phyloP scores from a whole-genome alignment of 441 rosid genomes.

The Gossypium gossypioides region DNA sequence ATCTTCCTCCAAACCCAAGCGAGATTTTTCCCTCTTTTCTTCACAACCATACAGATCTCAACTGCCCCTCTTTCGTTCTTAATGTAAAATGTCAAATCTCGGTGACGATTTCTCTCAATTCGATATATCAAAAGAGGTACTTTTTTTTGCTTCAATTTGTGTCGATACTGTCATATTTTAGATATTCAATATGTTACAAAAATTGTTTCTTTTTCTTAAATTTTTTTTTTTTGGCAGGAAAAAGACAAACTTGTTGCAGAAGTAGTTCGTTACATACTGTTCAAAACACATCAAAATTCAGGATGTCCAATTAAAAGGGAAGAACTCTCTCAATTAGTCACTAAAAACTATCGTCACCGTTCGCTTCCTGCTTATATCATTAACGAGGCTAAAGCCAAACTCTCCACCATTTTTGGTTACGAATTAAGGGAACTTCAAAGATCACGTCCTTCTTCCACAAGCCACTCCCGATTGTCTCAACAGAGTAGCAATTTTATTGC shows the following conservation, averaged over 20 bases:
- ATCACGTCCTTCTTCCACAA: conserved; percentile 39
- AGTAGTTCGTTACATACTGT: conserved; percentile 67
- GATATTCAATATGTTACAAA: background rate
- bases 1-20: background rate
- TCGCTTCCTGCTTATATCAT: conserved; percentile 49
- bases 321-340: conserved; percentile 73
- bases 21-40: background rate
- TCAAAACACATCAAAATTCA: conserved; percentile 62
- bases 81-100: conserved; percentile 40
- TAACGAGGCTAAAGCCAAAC: conserved; percentile 57
- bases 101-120: conserved; percentile 44
- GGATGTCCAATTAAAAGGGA: conserved; percentile 81
- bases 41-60: background rate
- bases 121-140: conserved; percentile 57
- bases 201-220: background rate
- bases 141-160: background rate
- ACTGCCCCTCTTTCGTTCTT: background rate
- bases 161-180: background rate
- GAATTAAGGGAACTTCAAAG: conserved; percentile 73
- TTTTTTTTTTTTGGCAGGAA: conserved; percentile 32
- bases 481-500: conserved; percentile 26
- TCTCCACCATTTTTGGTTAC: conserved; percentile 51
- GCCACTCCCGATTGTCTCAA: conserved; percentile 43
- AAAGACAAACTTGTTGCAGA: conserved; percentile 83
- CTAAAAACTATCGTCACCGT: conserved; percentile 57